These are phyloP conservation scores for Cryptosporidium baileyi DNA, from an alignment of 169 alveolate species.

Conservation along the genomic window DNA sequence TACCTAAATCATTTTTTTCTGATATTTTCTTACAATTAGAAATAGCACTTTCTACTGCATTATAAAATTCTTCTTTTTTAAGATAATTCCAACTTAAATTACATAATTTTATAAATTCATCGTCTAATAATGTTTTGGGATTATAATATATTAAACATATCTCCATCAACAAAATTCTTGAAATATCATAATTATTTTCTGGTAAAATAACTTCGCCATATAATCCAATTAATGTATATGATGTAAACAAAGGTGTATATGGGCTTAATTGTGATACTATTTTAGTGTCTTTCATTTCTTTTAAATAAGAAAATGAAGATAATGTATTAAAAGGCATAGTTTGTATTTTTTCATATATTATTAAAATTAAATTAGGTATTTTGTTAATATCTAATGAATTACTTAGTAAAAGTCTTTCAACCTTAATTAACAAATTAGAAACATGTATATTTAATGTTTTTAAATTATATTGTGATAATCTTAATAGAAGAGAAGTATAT, in stretches of 20 bases:
- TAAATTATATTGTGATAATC: slow-evolving; percentile 27
- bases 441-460: slow-evolving; percentile 15
- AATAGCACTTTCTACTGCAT: neutral
- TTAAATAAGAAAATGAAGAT: slow-evolving; percentile 34
- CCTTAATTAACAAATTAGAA: slow-evolving; percentile 25
- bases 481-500: neutral
- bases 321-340: slow-evolving; percentile 2
- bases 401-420: slow-evolving; percentile 45
- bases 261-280: slow-evolving; percentile 1
- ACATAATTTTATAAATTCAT: slow-evolving; percentile 19
- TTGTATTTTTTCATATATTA: slow-evolving; percentile 6
- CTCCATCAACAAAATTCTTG: slow-evolving; percentile 16
- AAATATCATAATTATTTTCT: neutral
- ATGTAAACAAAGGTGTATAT: slow-evolving; percentile 1
- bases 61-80: slow-evolving; percentile 1
- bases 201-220: slow-evolving; percentile 28
- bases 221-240: slow-evolving; percentile 19
- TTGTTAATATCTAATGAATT: neutral
- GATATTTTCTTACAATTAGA: neutral
- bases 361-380: neutral
- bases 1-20: neutral
- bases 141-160: slow-evolving; percentile 27
- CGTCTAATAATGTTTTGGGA: slow-evolving; percentile 2
- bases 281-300: slow-evolving; percentile 19
- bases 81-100: slow-evolving; percentile 13